Evolutionary conservation across 2,329 filamentous ascomycete species (phyloP), one percentile per base, ranked within the genome.

Genomic region (Colletotrichum lindemuthianum): DNA sequence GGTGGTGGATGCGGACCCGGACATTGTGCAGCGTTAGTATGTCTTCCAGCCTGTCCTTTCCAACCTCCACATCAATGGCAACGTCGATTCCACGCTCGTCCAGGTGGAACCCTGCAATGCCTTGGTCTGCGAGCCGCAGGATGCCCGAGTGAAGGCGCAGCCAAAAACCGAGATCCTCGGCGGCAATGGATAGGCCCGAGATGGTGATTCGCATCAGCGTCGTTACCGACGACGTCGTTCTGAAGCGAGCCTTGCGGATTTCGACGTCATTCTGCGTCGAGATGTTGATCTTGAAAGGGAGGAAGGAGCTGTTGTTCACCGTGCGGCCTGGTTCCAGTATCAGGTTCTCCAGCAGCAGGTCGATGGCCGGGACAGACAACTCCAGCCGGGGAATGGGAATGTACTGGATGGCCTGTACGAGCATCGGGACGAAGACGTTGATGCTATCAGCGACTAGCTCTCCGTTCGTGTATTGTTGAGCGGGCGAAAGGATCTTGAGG

Each of bases 351-450:
- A 98, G 80, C 1, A 98, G 81, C 6, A 98, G 85, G 70, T 97
- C 94, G 59, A 97, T 83, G 39, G 92, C 88, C 0, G 93, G 94
- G 4, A 90, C 91, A 1, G 92, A 91, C 6, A 97, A 82, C 75
- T 97, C 95, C n/a, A 97, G 78, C 5, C 95, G 90, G 0, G 94
- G 94, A 56, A 98, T 96, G 0, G 95, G 95, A 4, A 98, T 81
- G 76, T 93, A 93, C 74, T 97, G 93, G 37, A 98, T 84, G 2
- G 88, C 87, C 69, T 92, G 85, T 61, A 97, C 86, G 4, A 93
- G 72, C 11, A 93, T 79, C 0, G 95, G 95, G 6, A 96, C 82
- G 73, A 97, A 94, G 11, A 95, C 88, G 64, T 95, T 90, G 69
- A 93, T 84, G 3, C 88, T 81, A 73, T 98, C 95, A 2, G 88